Conservation (phyloP, 2,329 filamentous ascomycete genomes). For the Parasarocladium wereldwijsianum region DNA sequence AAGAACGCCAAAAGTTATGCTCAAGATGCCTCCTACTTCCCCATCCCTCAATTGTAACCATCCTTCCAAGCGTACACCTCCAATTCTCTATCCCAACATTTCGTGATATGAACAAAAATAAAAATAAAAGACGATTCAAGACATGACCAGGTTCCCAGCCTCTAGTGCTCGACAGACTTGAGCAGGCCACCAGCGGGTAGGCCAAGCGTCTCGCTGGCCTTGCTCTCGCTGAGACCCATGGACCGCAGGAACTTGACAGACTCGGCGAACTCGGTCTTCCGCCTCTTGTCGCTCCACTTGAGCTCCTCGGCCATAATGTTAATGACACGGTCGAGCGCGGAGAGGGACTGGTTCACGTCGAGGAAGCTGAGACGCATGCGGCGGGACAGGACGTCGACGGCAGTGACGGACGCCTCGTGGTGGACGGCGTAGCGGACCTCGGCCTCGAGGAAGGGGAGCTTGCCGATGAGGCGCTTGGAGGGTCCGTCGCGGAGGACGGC, state of each 20-base stretch:
- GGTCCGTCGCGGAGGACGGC: constrained; percentile 47
- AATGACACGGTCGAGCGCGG: constrained; percentile 54
- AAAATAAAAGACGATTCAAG: too few species aligned
- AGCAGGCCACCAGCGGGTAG: constrained; percentile 1
- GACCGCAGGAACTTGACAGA: constrained; percentile 27
- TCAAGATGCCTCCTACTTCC: too few species aligned
- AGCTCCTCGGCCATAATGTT: constrained; percentile 60
- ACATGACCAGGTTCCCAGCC: too few species aligned
- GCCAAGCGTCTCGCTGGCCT: constrained; percentile 9
- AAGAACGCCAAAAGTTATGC: too few species aligned
- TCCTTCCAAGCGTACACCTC: too few species aligned
- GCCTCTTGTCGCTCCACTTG: constrained; percentile 44
- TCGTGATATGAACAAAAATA: too few species aligned
- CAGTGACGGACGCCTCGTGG: constrained; percentile 59
- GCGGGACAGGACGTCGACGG: constrained; percentile 55
- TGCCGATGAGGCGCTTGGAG: constrained; percentile 45
- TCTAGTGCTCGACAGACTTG: constrained; percentile 3
- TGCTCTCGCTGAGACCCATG: constrained; percentile 22
- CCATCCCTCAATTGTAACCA: too few species aligned
- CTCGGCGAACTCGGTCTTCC: constrained; percentile 41
- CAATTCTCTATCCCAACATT: too few species aligned
- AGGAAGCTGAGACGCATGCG: constrained; percentile 62
- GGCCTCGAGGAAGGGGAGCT: constrained; percentile 61
- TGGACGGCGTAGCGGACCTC: constrained; percentile 59
- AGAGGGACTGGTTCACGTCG: constrained; percentile 55